phyloP scores from a whole-genome alignment of 2,329 filamentous ascomycete genomes.

The Pestalotiopsis fici region DNA sequence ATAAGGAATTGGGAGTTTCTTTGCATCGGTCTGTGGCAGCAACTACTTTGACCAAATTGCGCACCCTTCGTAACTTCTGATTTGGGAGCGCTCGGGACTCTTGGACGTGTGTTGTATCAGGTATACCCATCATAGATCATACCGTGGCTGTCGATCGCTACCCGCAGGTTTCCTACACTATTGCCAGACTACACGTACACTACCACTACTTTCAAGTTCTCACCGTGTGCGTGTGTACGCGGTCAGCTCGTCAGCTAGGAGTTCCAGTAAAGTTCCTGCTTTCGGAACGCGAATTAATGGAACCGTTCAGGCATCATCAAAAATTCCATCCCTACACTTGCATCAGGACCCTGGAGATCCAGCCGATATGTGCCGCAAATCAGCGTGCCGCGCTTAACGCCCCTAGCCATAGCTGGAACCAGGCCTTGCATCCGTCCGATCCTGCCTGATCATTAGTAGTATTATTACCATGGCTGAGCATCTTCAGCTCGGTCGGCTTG shows the following conservation, averaged over 20 bases:
- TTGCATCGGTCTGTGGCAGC: not conserved
- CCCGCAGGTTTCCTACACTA: constrained; percentile 12
- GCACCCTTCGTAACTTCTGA: not conserved
- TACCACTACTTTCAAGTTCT: not conserved
- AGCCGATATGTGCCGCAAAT: constrained; percentile 3
- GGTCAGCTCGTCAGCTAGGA: not conserved
- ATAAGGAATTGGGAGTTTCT: not conserved
- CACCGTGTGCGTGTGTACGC: not conserved
- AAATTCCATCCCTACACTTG: not conserved
- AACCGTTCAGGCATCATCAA: constrained; percentile 8
- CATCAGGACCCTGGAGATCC: not conserved
- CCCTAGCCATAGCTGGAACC: not conserved
- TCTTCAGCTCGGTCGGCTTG: not conserved
- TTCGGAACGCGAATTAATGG: not conserved
- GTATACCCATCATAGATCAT: not conserved
- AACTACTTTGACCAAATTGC: not conserved
- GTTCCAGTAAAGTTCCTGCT: not conserved
- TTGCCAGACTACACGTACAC: not conserved
- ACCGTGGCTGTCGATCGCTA: not conserved
- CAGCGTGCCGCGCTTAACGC: constrained; percentile 5
- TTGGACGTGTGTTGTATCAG: not conserved
- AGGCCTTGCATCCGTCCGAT: not conserved
- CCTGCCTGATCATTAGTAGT: not conserved
- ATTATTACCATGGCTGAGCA: constrained; percentile 5
- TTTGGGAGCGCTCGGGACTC: not conserved